Evolutionary conservation across 2,329 filamentous ascomycete genomes (phyloP).

Genomic region (Ophiostoma perfectum): DNA sequence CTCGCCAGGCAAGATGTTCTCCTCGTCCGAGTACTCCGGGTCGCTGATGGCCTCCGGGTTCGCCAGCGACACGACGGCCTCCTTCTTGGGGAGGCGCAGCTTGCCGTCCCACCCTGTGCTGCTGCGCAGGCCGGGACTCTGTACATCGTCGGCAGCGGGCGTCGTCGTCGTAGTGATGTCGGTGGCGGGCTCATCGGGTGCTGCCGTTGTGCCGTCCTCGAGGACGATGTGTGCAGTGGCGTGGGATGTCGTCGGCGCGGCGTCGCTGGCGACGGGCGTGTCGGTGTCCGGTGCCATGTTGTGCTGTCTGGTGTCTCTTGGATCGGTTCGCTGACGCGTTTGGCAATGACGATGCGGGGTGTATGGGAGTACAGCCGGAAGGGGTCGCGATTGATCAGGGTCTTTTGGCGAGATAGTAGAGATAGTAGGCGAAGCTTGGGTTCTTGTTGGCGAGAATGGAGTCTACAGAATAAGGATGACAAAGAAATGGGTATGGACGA

Average conservation of each 20-base stretch:
- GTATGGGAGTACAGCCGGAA: too few species aligned
- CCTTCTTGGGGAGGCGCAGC: constrained; percentile 55
- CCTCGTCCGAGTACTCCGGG: constrained; percentile 73
- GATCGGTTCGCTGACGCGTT: not conserved
- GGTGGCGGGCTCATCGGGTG: constrained; percentile 34
- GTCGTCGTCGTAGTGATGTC: constrained; percentile 27
- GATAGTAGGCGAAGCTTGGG: too few species aligned
- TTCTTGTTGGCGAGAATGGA: too few species aligned
- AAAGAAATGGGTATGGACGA: too few species aligned
- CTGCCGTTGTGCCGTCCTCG: constrained; percentile 19
- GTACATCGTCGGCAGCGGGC: constrained; percentile 40
- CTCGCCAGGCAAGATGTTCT: constrained; percentile 63
- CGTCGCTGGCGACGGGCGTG: constrained; percentile 10
- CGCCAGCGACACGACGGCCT: constrained; percentile 50
- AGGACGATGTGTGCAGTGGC: constrained; percentile 20
- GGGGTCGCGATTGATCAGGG: too few species aligned
- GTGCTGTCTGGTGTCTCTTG: not conserved
- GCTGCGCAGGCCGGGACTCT: constrained; percentile 41
- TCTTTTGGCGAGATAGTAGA: too few species aligned
- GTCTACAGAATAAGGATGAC: too few species aligned
- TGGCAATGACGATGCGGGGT: not conserved
- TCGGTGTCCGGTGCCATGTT: constrained; percentile 18
- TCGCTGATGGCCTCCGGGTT: constrained; percentile 82
- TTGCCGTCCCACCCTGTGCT: constrained; percentile 81
- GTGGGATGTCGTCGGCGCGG: constrained; percentile 6